These are phyloP conservation scores for Skeletonema costatum DNA, from an alignment of 108 stramenopile species.

Conservation along the genomic window DNA sequence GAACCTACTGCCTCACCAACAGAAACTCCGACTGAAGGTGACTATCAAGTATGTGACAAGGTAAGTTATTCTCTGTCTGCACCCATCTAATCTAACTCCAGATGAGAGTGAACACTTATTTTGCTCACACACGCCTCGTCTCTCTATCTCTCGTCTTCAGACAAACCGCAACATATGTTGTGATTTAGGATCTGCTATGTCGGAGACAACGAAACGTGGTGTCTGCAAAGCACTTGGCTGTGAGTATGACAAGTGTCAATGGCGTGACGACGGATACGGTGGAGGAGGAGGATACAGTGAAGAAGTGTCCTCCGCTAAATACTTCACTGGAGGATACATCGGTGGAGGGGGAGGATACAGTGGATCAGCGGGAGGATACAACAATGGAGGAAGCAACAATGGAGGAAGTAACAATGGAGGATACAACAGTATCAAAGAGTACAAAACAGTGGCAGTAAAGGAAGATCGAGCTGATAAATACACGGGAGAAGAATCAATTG, in stretches of 20 bases:
- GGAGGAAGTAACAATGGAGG: background rate
- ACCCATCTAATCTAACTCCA: background rate
- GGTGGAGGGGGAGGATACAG: background rate
- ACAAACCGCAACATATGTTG: background rate
- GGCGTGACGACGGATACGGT: background rate
- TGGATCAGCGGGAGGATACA: background rate
- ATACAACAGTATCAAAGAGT: background rate
- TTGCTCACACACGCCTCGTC: background rate
- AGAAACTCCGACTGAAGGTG: background rate
- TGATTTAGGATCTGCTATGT: background rate
- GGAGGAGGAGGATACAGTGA: background rate
- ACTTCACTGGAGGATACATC: background rate
- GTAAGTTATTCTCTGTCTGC: background rate
- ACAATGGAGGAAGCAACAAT: background rate
- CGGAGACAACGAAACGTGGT: background rate
- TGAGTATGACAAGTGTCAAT: constrained; percentile 1
- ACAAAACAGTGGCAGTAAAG: background rate
- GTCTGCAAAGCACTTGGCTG: background rate
- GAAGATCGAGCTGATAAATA: background rate
- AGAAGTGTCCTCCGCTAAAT: no score
- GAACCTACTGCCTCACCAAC: background rate
- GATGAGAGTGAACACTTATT: background rate
- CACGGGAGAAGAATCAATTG: background rate
- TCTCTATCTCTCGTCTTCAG: background rate
- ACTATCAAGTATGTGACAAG: background rate